A percentile compares a stretch with the other conserved stretches of the same genome.
phyloP scores from a whole-genome alignment of 768 basidiomycete genomes.

The Tricholoma hemisulphureum region DNA sequence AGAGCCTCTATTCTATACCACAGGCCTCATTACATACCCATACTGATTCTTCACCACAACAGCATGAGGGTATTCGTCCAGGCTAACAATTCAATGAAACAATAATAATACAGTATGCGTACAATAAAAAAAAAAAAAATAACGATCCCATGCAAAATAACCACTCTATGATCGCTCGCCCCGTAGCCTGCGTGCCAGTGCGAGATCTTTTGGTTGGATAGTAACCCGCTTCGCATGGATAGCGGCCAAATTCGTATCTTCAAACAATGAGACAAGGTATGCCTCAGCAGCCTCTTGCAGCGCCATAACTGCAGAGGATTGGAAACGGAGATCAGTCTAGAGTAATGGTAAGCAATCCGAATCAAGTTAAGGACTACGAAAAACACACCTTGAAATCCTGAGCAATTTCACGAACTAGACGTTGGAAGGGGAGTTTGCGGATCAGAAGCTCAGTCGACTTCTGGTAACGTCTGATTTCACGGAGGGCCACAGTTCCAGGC shows the following conservation, averaged over 20 bases:
- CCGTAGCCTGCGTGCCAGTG: conserved; percentile 15
- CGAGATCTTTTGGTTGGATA: conserved; percentile 18
- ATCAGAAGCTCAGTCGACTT: conserved; percentile 22
- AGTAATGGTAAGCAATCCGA: not conserved
- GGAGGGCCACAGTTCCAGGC: conserved; percentile 21
- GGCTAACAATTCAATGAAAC: conserved; percentile 6
- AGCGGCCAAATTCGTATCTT: conserved; percentile 20
- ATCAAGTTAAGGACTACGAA: not conserved
- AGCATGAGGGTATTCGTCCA: not conserved
- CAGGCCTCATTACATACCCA: no score
- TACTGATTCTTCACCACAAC: no score
- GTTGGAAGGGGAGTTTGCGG: conserved; percentile 20
- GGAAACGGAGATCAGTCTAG: conserved; percentile 18
- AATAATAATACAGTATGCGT: conserved; percentile 34
- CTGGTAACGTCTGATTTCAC: conserved; percentile 24
- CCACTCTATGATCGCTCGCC: conserved; percentile 8
- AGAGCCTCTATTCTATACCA: no score
- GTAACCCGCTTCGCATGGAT: conserved; percentile 23
- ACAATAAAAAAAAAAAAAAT: conserved; percentile 25
- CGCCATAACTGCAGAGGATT: conserved; percentile 17
- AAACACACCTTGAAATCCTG: conserved; percentile 17
- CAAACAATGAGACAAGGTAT: conserved; percentile 19
- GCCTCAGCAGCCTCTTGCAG: conserved; percentile 23
- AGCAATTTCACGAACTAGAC: conserved; percentile 24
- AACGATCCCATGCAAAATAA: not conserved